Evolutionary conservation across 225 moss, liverwort and hornwort genomes (phyloP).

Genomic region (Bryum argenteum): DNA sequence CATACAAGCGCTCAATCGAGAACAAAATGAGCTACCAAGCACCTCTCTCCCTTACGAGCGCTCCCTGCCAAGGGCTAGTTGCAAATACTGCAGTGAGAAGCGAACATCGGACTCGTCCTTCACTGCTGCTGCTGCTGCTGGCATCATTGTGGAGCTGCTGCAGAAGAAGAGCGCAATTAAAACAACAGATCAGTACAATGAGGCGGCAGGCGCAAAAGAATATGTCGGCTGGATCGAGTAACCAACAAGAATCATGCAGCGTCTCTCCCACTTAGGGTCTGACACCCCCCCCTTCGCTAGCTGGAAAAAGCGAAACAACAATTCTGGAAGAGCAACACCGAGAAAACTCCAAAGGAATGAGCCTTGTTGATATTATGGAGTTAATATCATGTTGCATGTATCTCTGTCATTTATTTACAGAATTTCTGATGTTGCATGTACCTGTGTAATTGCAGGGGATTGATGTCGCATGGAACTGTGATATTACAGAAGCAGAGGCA

Average conservation of each 20-base stretch:
- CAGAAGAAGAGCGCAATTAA: constrained; percentile 31
- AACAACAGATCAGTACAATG: constrained; percentile 32
- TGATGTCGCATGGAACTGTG: background rate
- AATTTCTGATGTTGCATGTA: no score
- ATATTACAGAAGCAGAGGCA: background rate
- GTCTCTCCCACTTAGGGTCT: constrained; percentile 39
- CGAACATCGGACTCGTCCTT: constrained; percentile 31
- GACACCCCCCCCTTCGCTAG: constrained; percentile 43
- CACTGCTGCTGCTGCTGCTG: constrained; percentile 18
- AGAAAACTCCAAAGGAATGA: no score
- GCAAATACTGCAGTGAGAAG: background rate
- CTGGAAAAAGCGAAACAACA: constrained; percentile 16
- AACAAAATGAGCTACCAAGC: background rate
- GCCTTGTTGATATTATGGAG: no score
- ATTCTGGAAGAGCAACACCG: no score
- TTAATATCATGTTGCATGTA: no score
- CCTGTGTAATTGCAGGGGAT: no score
- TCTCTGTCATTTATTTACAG: no score
- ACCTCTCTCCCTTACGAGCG: no score
- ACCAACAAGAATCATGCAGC: constrained; percentile 38
- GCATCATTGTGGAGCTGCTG: constrained; percentile 15
- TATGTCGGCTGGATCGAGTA: constrained; percentile 51
- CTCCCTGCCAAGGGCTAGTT: no score
- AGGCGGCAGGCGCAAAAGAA: constrained; percentile 27
- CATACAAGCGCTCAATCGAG: background rate